Conservation (phyloP, 805 yeast species). For the Metschnikowia aberdeeniae region DNA sequence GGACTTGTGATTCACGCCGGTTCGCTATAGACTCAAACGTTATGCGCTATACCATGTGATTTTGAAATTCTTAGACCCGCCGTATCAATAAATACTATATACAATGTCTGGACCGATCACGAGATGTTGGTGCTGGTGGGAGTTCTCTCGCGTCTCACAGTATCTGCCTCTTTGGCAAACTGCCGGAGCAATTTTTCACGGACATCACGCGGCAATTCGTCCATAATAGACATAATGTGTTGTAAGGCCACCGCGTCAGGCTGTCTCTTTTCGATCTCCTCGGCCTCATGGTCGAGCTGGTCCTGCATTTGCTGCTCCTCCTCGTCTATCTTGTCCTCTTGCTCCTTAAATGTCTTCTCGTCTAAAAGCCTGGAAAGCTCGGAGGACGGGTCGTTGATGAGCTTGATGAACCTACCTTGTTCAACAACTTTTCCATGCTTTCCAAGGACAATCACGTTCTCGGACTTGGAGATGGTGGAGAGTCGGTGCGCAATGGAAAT, state of each 20-base stretch:
- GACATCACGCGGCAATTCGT: constrained; percentile 34
- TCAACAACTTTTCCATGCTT: constrained; percentile 40
- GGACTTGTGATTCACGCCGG: too few relatives aligned
- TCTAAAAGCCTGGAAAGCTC: constrained; percentile 40
- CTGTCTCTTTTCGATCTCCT: constrained; percentile 18
- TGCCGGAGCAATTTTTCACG: constrained; percentile 28
- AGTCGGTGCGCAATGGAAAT: constrained; percentile 44
- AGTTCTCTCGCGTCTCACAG: constrained; percentile 4
- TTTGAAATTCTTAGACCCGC: too few relatives aligned
- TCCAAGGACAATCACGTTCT: constrained; percentile 40
- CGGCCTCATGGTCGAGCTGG: constrained; percentile 24
- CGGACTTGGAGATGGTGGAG: constrained; percentile 43
- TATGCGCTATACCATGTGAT: too few relatives aligned
- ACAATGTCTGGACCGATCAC: constrained; percentile 5
- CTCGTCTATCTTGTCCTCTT: constrained; percentile 20
- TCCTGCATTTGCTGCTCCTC: constrained; percentile 25
- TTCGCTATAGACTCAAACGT: too few relatives aligned
- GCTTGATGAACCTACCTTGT: constrained; percentile 35
- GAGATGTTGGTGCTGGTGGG: constrained; percentile 7
- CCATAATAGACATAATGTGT: constrained; percentile 28
- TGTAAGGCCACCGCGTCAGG: constrained; percentile 20
- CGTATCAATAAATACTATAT: constrained; percentile 11
- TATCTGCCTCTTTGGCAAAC: constrained; percentile 20
- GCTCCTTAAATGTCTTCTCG: constrained; percentile 26
- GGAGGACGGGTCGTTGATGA: constrained; percentile 38